phyloP scores from a whole-genome alignment of 2,329 filamentous ascomycete genomes.

The Diaporthe helianthi region DNA sequence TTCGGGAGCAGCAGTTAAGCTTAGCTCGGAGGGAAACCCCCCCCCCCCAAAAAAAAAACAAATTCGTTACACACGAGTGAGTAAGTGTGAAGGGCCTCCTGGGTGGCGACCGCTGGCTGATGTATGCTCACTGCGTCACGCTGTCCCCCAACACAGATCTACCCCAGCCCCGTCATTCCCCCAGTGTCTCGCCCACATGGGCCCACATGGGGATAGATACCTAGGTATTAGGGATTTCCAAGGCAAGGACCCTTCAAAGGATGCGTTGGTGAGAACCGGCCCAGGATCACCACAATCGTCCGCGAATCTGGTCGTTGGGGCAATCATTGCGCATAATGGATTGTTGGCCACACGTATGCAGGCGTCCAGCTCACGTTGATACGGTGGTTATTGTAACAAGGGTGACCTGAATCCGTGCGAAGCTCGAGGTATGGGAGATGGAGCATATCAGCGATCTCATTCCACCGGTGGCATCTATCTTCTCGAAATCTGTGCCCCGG shows the following conservation, averaged over 20 bases:
- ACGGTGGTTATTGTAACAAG: not conserved
- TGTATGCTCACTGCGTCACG: not conserved
- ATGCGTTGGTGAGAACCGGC: not conserved
- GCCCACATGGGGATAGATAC: no score
- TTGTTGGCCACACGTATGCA: not conserved
- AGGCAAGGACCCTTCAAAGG: not conserved
- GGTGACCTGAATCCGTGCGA: slow-evolving; percentile 15
- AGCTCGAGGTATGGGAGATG: slow-evolving; percentile 6
- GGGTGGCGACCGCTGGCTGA: not conserved
- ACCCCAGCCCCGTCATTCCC: not conserved
- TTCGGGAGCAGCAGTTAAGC: slow-evolving; percentile 29
- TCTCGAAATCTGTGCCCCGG: not conserved
- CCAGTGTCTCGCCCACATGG: slow-evolving; percentile 6
- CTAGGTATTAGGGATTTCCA: slow-evolving; percentile 14
- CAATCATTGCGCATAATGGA: not conserved
- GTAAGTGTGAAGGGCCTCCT: not conserved
- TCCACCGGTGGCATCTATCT: not conserved
- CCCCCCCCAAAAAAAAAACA: no score
- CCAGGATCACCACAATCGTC: slow-evolving; percentile 17
- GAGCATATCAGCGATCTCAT: slow-evolving; percentile 11
- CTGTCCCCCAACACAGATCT: not conserved
- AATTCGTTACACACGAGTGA: slow-evolving; percentile 2
- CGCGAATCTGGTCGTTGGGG: not conserved
- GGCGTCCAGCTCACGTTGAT: not conserved
- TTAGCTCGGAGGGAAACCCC: slow-evolving; percentile 27